Evolutionary conservation across 2,329 filamentous ascomycete species (phyloP), one percentile per base, ranked within the genome.

Genomic region (Colletotrichum abscissum): DNA sequence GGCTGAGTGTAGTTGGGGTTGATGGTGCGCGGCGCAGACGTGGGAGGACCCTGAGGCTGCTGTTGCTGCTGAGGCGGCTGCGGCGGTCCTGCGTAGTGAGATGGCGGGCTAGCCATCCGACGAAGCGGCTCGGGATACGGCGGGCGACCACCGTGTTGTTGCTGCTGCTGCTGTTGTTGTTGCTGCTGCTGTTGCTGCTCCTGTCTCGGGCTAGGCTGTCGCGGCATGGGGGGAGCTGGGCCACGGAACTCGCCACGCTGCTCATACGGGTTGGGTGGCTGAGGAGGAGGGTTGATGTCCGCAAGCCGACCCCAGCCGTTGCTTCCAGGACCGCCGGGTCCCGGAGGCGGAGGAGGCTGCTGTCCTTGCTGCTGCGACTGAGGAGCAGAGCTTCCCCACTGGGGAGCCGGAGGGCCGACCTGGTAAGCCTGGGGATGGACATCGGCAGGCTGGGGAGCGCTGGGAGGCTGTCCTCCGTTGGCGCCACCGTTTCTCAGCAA

Each of bases 351-450:
- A 81, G 80, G 78, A 82, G 77, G 79, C 52, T 79, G 69, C 59
- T 77, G 79, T 69, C 77, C 76, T 71, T 84, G 85, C 58, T 84
- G 82, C 74, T 84, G 84, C 56, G 84, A 83, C 73, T 88, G 87
- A 63, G 91, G 90, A 56, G 92, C 90, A 62, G 95, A 94, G 72
- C 92, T 93, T 75, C 94, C 94, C 96, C 96, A 98, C 81, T 97
- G 94, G 75, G 95, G 95, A 64, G 93, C 93, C 65, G 94, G 94
- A 72, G 95, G 95, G 12, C 94, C 94, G 76, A 94, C 91, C 82
- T 98, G 95, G 79, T 98, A 98, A 7, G 95, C 94, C 80, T 98
- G 95, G 63, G 96, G 96, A 81, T 98, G 95, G 26, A 98, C 95
- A 82, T 99, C 97, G 79, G 97, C 96, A 8, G 97, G 96, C 78